Evolutionary conservation across 2,329 filamentous ascomycete genomes (phyloP).

Genomic region (Fusarium oxysporum): DNA sequence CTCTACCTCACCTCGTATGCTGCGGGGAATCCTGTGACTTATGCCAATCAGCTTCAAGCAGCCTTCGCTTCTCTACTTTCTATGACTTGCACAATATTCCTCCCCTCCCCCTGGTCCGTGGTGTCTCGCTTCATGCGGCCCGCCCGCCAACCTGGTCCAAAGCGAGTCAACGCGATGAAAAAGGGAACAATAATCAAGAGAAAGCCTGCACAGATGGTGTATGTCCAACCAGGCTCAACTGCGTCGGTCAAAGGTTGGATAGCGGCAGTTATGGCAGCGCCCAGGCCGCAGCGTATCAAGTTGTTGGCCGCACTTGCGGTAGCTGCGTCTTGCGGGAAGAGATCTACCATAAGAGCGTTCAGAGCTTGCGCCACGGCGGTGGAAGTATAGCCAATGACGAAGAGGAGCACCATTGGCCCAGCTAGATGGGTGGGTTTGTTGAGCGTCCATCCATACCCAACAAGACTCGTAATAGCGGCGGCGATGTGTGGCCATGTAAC

Average conservation of each 20-base stretch:
- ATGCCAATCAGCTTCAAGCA: neutral
- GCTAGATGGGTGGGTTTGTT: neutral
- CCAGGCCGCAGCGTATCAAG: neutral
- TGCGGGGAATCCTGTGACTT: fast-evolving
- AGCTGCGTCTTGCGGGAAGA: neutral
- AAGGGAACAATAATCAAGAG: neutral
- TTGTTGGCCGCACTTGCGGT: neutral
- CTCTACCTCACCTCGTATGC: too few species aligned
- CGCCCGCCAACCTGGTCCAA: neutral
- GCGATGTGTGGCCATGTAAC: neutral
- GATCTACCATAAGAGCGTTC: neutral
- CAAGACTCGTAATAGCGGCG: neutral
- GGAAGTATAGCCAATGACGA: neutral
- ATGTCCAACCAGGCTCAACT: neutral
- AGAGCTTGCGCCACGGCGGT: neutral
- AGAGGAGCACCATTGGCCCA: neutral
- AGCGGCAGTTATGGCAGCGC: neutral
- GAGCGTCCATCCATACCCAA: neutral
- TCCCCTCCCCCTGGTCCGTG: fast-evolving
- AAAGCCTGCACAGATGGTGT: neutral
- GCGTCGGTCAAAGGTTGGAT: neutral
- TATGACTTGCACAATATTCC: neutral
- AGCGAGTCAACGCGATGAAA: neutral
- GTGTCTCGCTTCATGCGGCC: fast-evolving
- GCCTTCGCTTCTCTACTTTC: neutral